phyloP scores from a whole-genome alignment of 129 eudicot genomes.

The Helianthus tuberosus region DNA sequence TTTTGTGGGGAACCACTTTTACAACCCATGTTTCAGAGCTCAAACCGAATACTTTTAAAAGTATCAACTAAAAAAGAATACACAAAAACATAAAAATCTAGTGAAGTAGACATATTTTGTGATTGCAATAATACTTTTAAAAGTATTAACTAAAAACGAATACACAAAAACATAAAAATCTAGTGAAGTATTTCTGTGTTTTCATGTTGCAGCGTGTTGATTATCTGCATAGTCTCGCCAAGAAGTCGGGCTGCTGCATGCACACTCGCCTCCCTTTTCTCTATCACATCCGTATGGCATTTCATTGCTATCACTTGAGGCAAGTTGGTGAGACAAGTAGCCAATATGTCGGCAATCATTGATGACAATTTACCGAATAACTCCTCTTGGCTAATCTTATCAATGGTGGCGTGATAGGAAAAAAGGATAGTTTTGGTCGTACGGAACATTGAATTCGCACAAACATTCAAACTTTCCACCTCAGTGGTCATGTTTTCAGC shows the following conservation, averaged over 20 bases:
- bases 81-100: too few relatives aligned
- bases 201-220: not conserved
- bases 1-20: too few relatives aligned
- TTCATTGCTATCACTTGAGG: not conserved
- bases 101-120: too few relatives aligned
- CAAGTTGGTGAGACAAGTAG: conserved; percentile 3
- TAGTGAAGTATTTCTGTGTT: too few relatives aligned
- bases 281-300: conserved; percentile 2
- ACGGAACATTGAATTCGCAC: not conserved
- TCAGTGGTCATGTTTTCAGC: not conserved
- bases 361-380: not conserved
- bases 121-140: too few relatives aligned
- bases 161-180: too few relatives aligned
- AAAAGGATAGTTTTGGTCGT: not conserved
- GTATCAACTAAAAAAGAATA: too few relatives aligned
- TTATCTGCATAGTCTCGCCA: conserved; percentile 10
- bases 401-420: not conserved
- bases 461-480: not conserved
- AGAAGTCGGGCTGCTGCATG: not conserved
- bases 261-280: conserved; percentile 4
- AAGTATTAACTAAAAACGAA: too few relatives aligned
- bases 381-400: not conserved
- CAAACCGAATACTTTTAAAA: too few relatives aligned
- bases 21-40: too few relatives aligned
- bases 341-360: not conserved